Percentiles rank a stretch among this genome's conserved stretches.
Conservation (phyloP, 768 basidiomycete species). For the Kwoniella mangroviensis region DNA sequence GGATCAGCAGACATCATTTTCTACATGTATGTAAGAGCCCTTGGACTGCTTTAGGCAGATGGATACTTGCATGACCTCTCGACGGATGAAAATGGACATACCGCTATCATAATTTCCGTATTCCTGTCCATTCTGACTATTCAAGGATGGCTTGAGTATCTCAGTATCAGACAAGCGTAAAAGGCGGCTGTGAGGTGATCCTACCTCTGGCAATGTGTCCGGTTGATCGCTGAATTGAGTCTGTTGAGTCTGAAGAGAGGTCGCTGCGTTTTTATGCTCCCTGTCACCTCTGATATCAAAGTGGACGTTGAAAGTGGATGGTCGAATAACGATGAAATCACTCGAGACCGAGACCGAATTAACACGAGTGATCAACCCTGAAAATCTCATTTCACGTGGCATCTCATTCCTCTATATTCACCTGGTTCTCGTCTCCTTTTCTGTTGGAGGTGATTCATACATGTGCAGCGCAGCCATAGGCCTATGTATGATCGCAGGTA, state of each 20-base stretch:
- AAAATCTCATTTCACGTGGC: not conserved
- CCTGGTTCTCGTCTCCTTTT: not conserved
- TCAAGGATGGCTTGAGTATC: no score
- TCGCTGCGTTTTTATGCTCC: no score
- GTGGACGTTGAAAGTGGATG: constrained; percentile 19
- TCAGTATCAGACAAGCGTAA: no score
- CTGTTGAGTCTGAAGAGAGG: no score
- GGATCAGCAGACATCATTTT: not conserved
- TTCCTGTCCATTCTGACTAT: not conserved
- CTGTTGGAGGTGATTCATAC: not conserved
- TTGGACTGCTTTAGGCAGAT: not conserved
- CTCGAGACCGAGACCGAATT: no score
- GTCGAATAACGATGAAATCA: no score
- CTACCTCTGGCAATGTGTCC: no score
- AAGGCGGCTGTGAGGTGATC: no score
- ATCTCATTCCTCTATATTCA: not conserved
- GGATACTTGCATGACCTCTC: not conserved
- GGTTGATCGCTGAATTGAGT: no score
- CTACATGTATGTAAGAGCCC: not conserved
- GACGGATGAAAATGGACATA: not conserved
- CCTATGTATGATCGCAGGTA: not conserved
- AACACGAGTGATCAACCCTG: no score
- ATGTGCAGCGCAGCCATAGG: not conserved
- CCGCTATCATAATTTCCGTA: constrained; percentile 4
- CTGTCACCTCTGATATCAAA: not conserved